Evolutionary conservation across 306 rosid species (phyloP), one percentile per base, ranked within the genome.

Genomic region (Lathyrus oleraceus): DNA sequence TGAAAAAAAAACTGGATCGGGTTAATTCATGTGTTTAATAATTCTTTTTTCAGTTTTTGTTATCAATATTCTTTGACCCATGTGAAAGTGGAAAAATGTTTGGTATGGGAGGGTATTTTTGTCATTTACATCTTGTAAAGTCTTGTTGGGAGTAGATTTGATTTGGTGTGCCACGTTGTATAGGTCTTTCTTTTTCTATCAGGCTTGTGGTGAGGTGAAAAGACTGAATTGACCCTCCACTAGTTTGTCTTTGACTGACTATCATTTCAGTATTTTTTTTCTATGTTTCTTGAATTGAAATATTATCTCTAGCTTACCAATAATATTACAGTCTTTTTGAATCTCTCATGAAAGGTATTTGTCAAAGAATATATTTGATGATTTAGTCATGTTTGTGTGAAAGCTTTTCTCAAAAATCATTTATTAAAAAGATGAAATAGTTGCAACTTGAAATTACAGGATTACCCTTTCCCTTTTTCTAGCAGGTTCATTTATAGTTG

Each of bases 171-270:
- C 74, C 35, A 4, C 54, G 71, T 49, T 58, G 72, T 62, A 45
- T 48, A 53, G 53, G 57, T 67, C 66, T 25, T 11, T 64, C 48
- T 8, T 74, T 64, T 56, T 80, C 71, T 75, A 38, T 59, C 39
- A 8, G 58, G 70, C 76, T 40, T 36, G 68, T 42, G 79, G 35
- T 19, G 25, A 67, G 16, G 61, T 30, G 28, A 69, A 83, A 83
- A 63, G 86, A 86, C 92, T 40, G n/a, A 25, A 57, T 66, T 83
- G 81, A 73, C 89, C 88, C 72, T 71, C 54, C 15, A 35, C 65
- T 76, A 1, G 27, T 14, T 45, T 71, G 21, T 39, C 51, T 63
- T 65, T 77, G 73, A 69, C 63, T 57, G 10, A 52, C 67, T 15
- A 12, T 23, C 36, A 19, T 54, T 51, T 65, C 67, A 40, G 28